Base-by-base conservation (phyloP, 371 early-diverging fungal genomes). In the Mortierella sp. region DNA sequence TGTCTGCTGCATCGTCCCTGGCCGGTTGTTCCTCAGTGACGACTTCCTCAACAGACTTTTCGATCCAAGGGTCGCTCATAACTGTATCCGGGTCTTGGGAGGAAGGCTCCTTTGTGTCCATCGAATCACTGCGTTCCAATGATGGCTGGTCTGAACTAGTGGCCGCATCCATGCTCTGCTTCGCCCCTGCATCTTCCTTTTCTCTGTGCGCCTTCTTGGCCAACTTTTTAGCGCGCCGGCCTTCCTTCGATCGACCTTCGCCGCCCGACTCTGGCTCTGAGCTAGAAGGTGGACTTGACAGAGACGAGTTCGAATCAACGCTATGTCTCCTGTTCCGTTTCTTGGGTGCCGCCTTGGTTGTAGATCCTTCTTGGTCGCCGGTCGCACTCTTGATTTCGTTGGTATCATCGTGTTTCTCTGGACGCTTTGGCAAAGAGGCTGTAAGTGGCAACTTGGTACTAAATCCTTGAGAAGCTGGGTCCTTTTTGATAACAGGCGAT, bases 261-360 rank as follows among this genome's bases (percentile, higher is more conserved):
- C 57, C 50, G 24, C 64, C 76, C 1, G 69, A 63, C n/a, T 74
- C 76, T 17, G 51, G 56, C 9, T 60, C 76, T 12, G 64, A 67
- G 48, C 68, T 64, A 1, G 76, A 64, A 10, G 76, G 76, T 48
- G 76, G 76, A 53, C 64, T 64, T 14, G 76, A 74, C 1, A 74
- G 41, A 1, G 76, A 74, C 1, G 68, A 68, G 45, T 74, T 74
- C 9, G 76, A 74, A 34, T 67, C 76, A 1, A 63, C 45, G 22
- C 76, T 74, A 19, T 60, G 71, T 13, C 67, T 54, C 39, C 68
- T 59, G 40, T 50, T 68, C 37, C 76, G 39, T 44, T 74, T 74
- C 61, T 53, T 63, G 5, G 76, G 63, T 12, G 52, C 39, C 29
- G 55, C 51, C 25, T 57, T 65, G 16, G 24, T 47, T 41, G 24